Percentiles rank a stretch among this genome's conserved stretches.
Evolutionary conservation across 768 basidiomycete genomes (phyloP).

Genomic region (Lactarius indigo): DNA sequence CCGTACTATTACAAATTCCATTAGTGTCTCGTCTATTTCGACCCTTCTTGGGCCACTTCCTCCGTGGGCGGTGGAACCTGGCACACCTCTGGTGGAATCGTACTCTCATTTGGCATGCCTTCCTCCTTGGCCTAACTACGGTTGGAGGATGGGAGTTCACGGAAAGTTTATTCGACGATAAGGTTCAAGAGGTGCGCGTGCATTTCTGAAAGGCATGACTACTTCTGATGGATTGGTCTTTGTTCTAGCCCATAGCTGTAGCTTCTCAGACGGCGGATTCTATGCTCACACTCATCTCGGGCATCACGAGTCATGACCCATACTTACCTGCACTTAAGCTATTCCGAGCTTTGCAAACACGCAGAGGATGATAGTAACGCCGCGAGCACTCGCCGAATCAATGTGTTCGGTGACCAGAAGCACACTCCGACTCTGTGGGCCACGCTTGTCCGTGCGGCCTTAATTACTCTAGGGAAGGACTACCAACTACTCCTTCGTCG

Average conservation of each 20-base stretch:
- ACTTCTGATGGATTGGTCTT: neutral
- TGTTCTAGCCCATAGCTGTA: conserved; percentile 45
- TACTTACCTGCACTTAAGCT: conserved; percentile 65
- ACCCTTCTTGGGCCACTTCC: conserved; percentile 63
- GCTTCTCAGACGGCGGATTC: conserved; percentile 47
- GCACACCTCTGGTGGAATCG: conserved; percentile 46
- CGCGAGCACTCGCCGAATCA: conserved; percentile 44
- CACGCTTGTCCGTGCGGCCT: conserved; percentile 51
- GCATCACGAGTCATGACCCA: conserved; percentile 50
- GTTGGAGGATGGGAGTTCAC: conserved; percentile 61
- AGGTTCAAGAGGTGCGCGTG: conserved; percentile 50
- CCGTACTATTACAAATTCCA: conserved; percentile 53
- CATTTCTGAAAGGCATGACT: neutral
- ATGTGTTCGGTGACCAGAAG: conserved; percentile 68
- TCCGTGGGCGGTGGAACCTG: conserved; percentile 53
- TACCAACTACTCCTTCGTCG: conserved; percentile 62
- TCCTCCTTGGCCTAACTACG: conserved; percentile 50
- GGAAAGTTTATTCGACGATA: conserved; percentile 55
- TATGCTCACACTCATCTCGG: conserved; percentile 57
- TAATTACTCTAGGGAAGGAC: conserved; percentile 62
- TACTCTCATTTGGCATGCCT: conserved; percentile 45
- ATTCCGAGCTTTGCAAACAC: conserved; percentile 54
- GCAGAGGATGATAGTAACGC: conserved; percentile 42
- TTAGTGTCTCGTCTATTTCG: conserved; percentile 47
- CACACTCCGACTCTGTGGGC: conserved; percentile 62